Evolutionary conservation across 495 filamentous ascomycete genomes (phyloP).

Genomic region (Penicillium malachiteum): DNA sequence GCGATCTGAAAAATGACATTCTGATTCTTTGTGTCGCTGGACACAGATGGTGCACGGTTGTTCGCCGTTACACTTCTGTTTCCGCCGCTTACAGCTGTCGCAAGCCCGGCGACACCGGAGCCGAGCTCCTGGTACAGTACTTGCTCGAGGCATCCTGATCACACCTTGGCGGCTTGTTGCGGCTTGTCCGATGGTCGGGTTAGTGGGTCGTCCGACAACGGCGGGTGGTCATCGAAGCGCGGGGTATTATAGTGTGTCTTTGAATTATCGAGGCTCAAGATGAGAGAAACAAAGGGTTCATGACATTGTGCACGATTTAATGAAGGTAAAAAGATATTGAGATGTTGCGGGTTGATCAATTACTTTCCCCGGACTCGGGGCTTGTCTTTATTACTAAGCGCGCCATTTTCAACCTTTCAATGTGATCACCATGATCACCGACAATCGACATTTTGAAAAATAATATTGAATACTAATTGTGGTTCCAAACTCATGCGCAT

Average conservation of each 20-base stretch:
- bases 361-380: conserved; percentile 21
- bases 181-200: neutral
- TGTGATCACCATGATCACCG: neutral
- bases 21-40: conserved; percentile 52
- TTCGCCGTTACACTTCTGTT: conserved; percentile 77
- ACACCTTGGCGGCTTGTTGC: conserved; percentile 3
- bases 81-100: conserved; percentile 74
- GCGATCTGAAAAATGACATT: conserved; percentile 46
- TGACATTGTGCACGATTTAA: neutral
- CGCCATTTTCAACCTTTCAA: neutral
- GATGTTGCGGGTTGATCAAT: conserved; percentile 1
- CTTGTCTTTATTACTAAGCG: neutral
- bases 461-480: too few relatives aligned
- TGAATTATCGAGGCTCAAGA: neutral
- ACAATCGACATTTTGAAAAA: too few relatives aligned
- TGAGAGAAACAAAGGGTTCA: neutral
- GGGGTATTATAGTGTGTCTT: neutral
- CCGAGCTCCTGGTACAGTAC: conserved; percentile 33
- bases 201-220: conserved; percentile 1
- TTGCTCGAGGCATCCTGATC: conserved; percentile 39
- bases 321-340: neutral
- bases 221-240: conserved; percentile 7
- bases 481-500: too few relatives aligned
- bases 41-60: conserved; percentile 68
- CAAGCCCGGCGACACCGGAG: conserved; percentile 56